These are phyloP conservation scores for Marasmius tenuissimus DNA, from an alignment of 1,284 basidiomycete species.

Conservation along the genomic window DNA sequence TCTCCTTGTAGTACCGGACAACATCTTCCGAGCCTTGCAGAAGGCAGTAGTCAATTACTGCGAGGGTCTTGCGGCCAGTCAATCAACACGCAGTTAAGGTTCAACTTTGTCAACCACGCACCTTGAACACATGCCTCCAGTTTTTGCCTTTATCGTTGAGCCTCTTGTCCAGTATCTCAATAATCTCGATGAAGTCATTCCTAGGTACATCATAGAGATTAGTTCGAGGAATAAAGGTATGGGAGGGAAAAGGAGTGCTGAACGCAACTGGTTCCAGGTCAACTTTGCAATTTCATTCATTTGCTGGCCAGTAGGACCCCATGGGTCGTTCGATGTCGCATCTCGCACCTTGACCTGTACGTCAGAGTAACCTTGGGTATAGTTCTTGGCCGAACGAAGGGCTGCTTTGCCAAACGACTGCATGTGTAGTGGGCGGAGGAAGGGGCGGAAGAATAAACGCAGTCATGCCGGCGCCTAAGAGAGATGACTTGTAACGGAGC, in stretches of 20 bases:
- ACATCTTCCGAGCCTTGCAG: slow-evolving; percentile 98
- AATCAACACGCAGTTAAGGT: not conserved
- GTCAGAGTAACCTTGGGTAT: slow-evolving; percentile 94
- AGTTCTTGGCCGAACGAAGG: slow-evolving; percentile 89
- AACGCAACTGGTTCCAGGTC: slow-evolving; percentile 93
- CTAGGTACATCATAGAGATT: slow-evolving; percentile 39
- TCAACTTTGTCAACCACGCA: slow-evolving; percentile 26
- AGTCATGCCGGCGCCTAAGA: no score
- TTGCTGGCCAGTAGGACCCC: slow-evolving; percentile 98
- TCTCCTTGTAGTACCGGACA: slow-evolving; percentile 98
- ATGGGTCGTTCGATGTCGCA: slow-evolving; percentile 99
- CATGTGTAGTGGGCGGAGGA: slow-evolving; percentile 31
- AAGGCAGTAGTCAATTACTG: slow-evolving; percentile 94
- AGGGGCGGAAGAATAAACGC: not conserved
- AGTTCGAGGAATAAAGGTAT: slow-evolving; percentile 3
- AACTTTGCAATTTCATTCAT: slow-evolving; percentile 99
- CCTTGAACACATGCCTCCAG: slow-evolving; percentile 99
- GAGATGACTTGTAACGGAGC: no score
- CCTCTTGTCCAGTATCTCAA: slow-evolving; percentile 99
- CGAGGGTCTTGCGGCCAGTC: slow-evolving; percentile 67
- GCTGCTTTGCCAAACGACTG: slow-evolving; percentile 80
- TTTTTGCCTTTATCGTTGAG: slow-evolving; percentile 99
- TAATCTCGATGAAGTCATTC: slow-evolving; percentile 98
- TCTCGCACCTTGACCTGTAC: slow-evolving; percentile 95
- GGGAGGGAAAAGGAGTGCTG: not conserved